These are phyloP conservation scores for Cyathus striatus DNA, from an alignment of 768 basidiomycete species.

Conservation along the genomic window DNA sequence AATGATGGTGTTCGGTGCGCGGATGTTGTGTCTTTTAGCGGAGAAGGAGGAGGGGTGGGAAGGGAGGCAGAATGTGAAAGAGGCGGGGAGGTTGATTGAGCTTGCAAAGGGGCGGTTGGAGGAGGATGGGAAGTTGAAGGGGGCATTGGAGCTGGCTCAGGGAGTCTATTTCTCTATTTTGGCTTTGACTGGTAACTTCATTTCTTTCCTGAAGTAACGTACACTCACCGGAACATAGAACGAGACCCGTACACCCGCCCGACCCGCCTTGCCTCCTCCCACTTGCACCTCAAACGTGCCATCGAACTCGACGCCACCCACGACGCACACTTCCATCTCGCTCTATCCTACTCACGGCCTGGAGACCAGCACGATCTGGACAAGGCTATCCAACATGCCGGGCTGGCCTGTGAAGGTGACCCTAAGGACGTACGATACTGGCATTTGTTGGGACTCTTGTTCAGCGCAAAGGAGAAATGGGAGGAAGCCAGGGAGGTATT, in stretches of 20 bases:
- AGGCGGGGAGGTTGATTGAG: conserved; percentile 56
- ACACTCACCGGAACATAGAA: conserved; percentile 33
- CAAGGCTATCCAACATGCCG: conserved; percentile 63
- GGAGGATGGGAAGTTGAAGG: conserved; percentile 42
- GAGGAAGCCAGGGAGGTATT: conserved; percentile 68
- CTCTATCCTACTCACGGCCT: conserved; percentile 63
- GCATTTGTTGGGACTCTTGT: conserved; percentile 84
- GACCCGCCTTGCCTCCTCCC: conserved; percentile 50
- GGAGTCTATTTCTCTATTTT: conserved; percentile 72
- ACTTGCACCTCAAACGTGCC: conserved; percentile 44
- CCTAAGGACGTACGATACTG: conserved; percentile 67
- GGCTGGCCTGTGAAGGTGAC: conserved; percentile 68
- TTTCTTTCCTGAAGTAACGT: neutral
- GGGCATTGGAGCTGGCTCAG: conserved; percentile 59
- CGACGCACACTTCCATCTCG: conserved; percentile 72
- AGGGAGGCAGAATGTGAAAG: conserved; percentile 53
- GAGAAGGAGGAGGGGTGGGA: conserved; percentile 20
- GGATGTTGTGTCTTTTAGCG: conserved; percentile 65
- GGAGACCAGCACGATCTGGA: conserved; percentile 61
- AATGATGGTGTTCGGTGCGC: conserved; percentile 69
- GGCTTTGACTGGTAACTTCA: conserved; percentile 56
- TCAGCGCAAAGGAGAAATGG: conserved; percentile 81
- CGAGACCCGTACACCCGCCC: conserved; percentile 61
- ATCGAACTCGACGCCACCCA: conserved; percentile 45
- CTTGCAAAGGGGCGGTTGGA: conserved; percentile 56